phyloP scores from a whole-genome alignment of 1,139 yeast species.

The Yamadazyma epiphylla region DNA sequence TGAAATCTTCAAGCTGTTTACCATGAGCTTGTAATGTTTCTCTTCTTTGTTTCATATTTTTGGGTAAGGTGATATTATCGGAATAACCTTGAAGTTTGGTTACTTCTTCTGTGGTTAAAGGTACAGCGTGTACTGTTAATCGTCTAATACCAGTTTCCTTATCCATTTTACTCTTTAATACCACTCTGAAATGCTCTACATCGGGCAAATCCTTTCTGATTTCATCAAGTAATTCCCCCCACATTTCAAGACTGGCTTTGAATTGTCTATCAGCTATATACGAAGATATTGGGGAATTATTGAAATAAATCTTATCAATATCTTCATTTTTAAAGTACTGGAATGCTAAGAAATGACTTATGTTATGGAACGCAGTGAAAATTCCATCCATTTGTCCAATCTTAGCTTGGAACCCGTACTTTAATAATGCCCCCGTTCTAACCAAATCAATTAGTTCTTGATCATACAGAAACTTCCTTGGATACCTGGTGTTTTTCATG shows the following conservation, averaged over 20 bases:
- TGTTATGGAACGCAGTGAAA: slow-evolving; percentile 85
- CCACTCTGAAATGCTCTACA: slow-evolving; percentile 23
- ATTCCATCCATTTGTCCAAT: slow-evolving; percentile 98
- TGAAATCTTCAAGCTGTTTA: slow-evolving; percentile 6
- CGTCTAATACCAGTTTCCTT: slow-evolving; percentile 8
- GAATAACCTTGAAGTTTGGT: slow-evolving; percentile 23
- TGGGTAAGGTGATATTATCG: slow-evolving; percentile 3
- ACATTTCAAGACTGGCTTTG: slow-evolving; percentile 54
- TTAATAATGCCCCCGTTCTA: slow-evolving; percentile 68
- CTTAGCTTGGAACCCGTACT: slow-evolving; percentile 86
- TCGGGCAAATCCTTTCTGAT: slow-evolving; percentile 25
- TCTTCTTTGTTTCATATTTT: background rate
- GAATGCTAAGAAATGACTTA: slow-evolving; percentile 79
- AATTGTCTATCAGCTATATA: slow-evolving; percentile 72
- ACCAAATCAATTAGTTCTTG: slow-evolving; percentile 76
- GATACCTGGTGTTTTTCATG: slow-evolving; percentile 49
- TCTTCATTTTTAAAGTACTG: slow-evolving; percentile 77
- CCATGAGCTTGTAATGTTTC: slow-evolving; percentile 3
- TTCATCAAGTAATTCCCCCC: slow-evolving; percentile 49
- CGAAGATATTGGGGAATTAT: slow-evolving; percentile 25
- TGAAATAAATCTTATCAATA: slow-evolving; percentile 50
- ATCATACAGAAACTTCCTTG: slow-evolving; percentile 4
- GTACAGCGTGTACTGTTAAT: slow-evolving; percentile 30
- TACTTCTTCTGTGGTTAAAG: slow-evolving; percentile 24
- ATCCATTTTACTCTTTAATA: slow-evolving; percentile 11